These are phyloP conservation scores for Globisporangium megalacanthum DNA, from an alignment of 352 stramenopile species.

Conservation along the genomic window DNA sequence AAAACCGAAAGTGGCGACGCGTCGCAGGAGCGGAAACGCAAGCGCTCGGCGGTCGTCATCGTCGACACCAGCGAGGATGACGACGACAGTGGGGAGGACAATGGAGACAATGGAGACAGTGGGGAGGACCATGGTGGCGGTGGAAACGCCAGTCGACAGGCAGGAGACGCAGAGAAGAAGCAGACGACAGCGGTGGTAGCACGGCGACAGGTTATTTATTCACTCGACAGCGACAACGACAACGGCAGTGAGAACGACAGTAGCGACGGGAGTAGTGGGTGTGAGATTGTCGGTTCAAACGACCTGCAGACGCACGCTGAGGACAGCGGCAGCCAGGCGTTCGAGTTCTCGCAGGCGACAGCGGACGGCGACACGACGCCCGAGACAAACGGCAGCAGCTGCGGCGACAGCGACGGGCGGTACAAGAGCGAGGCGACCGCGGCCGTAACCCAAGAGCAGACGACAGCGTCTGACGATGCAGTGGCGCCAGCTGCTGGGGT, in stretches of 20 bases:
- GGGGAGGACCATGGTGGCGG: slow-evolving; percentile 7
- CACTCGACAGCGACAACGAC: slow-evolving; percentile 29
- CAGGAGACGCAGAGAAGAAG: neutral
- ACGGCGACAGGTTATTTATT: slow-evolving; percentile 18
- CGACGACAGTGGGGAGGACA: slow-evolving; percentile 2
- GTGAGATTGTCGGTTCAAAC: slow-evolving; percentile 3
- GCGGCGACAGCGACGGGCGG: slow-evolving; percentile 5
- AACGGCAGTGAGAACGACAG: slow-evolving; percentile 12
- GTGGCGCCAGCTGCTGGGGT: neutral
- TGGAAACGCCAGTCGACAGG: no score
- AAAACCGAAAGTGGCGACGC: neutral
- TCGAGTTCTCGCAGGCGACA: neutral
- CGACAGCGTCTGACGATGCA: neutral
- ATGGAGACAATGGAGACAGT: slow-evolving; percentile 11
- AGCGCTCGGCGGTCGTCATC: slow-evolving; percentile 1
- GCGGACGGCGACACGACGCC: slow-evolving; percentile 10
- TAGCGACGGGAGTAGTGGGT: neutral
- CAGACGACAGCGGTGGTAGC: neutral
- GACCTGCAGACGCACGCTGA: neutral
- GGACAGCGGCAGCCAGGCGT: neutral
- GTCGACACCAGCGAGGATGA: neutral
- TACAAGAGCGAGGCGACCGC: slow-evolving; percentile 7
- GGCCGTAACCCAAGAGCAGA: no score
- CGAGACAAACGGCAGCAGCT: slow-evolving; percentile 9
- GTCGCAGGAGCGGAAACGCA: slow-evolving; percentile 1